A percentile compares a stretch with the other conserved stretches of the same genome.
These are phyloP conservation scores for Diutina sp. DNA, from an alignment of 1,139 yeast genomes.

Conservation along the genomic window DNA sequence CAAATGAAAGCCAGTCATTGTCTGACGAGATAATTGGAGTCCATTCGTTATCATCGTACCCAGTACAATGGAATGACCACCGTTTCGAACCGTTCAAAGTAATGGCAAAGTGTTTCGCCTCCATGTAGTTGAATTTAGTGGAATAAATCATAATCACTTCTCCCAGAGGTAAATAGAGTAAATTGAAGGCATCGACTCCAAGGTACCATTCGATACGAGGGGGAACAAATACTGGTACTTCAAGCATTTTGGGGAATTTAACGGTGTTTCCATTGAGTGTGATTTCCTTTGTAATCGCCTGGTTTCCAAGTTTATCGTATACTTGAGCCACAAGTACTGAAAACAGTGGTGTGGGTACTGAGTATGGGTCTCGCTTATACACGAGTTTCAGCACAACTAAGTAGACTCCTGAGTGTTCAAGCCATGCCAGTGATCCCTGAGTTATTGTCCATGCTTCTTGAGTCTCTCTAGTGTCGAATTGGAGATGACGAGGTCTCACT, in stretches of 20 bases:
- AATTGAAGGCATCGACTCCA: not conserved
- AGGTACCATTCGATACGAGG: not conserved
- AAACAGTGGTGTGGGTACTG: not conserved
- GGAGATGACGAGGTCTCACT: not conserved
- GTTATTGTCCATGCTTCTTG: not conserved
- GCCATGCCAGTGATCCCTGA: not conserved
- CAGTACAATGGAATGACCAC: not conserved
- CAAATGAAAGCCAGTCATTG: too few species aligned
- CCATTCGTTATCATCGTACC: not conserved
- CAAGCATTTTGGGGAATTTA: not conserved
- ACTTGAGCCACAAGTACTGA: not conserved
- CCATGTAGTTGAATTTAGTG: not conserved
- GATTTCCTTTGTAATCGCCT: not conserved
- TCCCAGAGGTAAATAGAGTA: not conserved
- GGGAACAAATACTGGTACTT: not conserved
- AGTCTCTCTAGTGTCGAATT: not conserved
- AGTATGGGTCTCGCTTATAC: not conserved
- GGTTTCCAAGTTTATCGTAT: not conserved
- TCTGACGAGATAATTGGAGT: too few species aligned
- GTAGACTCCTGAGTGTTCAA: not conserved
- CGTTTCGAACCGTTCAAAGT: not conserved
- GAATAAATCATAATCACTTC: not conserved
- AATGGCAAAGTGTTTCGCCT: not conserved
- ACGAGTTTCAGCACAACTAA: not conserved
- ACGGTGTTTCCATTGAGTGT: not conserved